These are phyloP conservation scores for Ophiostoma piceae DNA, from an alignment of 2,329 filamentous ascomycete genomes.

Conservation along the genomic window DNA sequence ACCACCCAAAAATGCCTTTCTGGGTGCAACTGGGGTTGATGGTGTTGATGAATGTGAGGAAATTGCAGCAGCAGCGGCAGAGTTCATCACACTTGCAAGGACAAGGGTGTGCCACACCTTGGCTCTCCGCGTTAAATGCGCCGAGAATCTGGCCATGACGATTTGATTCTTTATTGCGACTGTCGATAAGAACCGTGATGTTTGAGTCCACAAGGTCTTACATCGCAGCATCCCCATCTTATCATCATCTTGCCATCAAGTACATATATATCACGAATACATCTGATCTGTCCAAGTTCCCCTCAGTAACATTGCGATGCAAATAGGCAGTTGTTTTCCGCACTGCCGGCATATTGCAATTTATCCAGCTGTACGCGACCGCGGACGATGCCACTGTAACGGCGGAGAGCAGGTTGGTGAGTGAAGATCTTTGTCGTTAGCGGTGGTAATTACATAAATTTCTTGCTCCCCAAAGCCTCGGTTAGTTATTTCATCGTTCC, in stretches of 20 bases:
- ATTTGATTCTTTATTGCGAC: not conserved
- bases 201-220: not conserved
- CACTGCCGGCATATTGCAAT: not conserved
- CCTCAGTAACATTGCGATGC: not conserved
- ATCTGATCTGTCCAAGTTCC: not conserved
- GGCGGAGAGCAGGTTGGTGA: not conserved
- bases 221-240: not conserved
- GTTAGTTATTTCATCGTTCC: too few species aligned
- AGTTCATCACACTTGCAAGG: not conserved
- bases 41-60: not conserved
- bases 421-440: not conserved
- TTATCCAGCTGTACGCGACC: not conserved
- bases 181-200: not conserved
- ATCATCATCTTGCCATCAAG: not conserved
- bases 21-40: not conserved
- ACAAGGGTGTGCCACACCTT: not conserved
- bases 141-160: not conserved
- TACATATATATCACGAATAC: not conserved
- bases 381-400: not conserved
- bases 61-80: not conserved
- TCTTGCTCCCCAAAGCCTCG: not conserved
- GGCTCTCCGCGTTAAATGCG: not conserved
- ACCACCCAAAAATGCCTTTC: not conserved
- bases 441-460: not conserved
- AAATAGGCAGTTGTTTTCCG: constrained; percentile 6